phyloP scores from a whole-genome alignment of 257 asterid species.

The Solanum corneliomulleri region DNA sequence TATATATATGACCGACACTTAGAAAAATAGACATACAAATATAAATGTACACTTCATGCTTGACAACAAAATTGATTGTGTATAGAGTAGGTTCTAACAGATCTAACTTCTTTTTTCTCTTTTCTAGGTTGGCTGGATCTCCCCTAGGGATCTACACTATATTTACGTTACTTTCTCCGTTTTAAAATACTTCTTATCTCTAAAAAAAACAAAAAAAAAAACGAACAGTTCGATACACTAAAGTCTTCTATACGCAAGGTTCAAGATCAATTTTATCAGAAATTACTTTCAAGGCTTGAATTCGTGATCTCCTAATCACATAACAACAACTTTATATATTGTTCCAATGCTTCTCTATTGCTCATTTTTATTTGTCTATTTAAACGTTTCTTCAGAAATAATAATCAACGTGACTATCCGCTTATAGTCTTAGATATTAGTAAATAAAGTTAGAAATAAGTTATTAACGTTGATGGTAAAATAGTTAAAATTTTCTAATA shows the following conservation, averaged over 20 bases:
- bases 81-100: neutral
- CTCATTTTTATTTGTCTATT: too few species aligned
- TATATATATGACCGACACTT: neutral
- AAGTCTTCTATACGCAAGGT: too few species aligned
- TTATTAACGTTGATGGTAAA: too few species aligned
- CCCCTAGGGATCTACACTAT: neutral
- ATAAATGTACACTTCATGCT: neutral
- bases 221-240: accelerated
- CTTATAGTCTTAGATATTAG: too few species aligned
- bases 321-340: too few species aligned
- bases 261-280: neutral
- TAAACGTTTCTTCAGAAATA: too few species aligned
- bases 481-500: too few species aligned
- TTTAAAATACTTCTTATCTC: neutral
- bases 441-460: too few species aligned
- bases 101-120: neutral
- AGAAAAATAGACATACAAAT: neutral
- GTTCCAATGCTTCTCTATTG: too few species aligned
- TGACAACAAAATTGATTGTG: neutral
- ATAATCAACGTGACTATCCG: too few species aligned
- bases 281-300: too few species aligned
- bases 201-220: too few species aligned
- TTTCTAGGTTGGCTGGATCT: neutral
- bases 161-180: neutral
- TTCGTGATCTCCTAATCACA: neutral